A percentile compares a stretch with the other conserved stretches of the same genome.
Evolutionary conservation across 148 eudicot species (phyloP).

Genomic region (Silene uniflora): DNA sequence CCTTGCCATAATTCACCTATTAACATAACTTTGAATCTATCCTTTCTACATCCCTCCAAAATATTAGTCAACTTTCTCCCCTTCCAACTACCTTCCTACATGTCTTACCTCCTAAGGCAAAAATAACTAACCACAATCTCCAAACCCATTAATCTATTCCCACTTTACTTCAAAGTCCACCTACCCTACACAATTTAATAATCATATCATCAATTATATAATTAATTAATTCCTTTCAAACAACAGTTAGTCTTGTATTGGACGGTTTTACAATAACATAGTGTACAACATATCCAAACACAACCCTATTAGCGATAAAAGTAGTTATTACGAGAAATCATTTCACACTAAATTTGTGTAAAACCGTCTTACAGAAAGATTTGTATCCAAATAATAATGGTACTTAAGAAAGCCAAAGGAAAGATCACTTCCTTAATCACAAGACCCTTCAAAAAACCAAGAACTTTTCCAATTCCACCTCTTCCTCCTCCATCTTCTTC

Average conservation of each 20-base stretch:
- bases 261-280: no score
- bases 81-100: background rate
- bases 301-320: no score
- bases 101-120: constrained; percentile 21
- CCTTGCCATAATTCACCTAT: background rate
- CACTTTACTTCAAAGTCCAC: no score
- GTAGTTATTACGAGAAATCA: no score
- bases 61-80: background rate
- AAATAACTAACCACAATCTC: background rate
- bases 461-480: constrained; percentile 4
- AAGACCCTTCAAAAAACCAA: constrained; percentile 40
- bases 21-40: constrained; percentile 18
- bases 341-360: no score
- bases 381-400: constrained; percentile 18
- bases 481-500: background rate
- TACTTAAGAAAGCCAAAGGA: constrained; percentile 38
- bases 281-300: no score
- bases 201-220: background rate
- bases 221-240: background rate
- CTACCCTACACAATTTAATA: background rate
- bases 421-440: constrained; percentile 29
- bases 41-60: background rate
- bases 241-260: no score
- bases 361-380: no score
- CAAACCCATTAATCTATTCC: background rate